Evolutionary conservation across 106 monocot genomes (phyloP).

Genomic region (Phalaenopsis aphrodite): DNA sequence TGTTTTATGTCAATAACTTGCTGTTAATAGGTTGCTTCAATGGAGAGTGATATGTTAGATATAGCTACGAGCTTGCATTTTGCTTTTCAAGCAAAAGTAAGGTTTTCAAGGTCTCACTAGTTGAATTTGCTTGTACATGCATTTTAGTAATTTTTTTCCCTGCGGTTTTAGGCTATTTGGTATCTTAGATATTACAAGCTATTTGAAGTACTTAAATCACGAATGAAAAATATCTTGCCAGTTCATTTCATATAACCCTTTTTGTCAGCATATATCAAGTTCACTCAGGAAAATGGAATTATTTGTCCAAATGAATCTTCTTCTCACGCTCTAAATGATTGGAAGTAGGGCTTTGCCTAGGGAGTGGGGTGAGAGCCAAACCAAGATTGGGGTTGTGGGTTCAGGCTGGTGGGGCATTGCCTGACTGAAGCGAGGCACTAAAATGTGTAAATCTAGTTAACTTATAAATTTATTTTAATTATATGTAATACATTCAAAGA

Average conservation of each 20-base stretch:
- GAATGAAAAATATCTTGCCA: background rate
- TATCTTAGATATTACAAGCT: background rate
- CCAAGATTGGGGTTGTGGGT: no score
- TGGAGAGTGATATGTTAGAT: background rate
- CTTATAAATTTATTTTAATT: no score
- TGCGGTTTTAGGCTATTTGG: background rate
- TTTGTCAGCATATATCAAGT: background rate
- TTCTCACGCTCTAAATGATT: no score
- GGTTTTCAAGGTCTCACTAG: background rate
- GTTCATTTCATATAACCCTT: background rate
- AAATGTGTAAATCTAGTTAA: no score
- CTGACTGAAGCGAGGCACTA: no score
- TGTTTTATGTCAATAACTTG: background rate
- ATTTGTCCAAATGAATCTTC: no score
- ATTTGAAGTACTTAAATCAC: background rate
- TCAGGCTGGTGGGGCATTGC: no score
- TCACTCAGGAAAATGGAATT: no score
- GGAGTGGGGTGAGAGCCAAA: no score
- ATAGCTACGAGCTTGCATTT: background rate
- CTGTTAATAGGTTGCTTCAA: background rate
- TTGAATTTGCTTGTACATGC: background rate
- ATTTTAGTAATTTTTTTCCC: background rate
- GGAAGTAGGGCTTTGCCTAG: no score
- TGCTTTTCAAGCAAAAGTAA: background rate
- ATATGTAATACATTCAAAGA: no score